Evolutionary conservation across 768 basidiomycete species (phyloP), one percentile per base, ranked within the genome.

Genomic region (Sporobolomyces roseus): DNA sequence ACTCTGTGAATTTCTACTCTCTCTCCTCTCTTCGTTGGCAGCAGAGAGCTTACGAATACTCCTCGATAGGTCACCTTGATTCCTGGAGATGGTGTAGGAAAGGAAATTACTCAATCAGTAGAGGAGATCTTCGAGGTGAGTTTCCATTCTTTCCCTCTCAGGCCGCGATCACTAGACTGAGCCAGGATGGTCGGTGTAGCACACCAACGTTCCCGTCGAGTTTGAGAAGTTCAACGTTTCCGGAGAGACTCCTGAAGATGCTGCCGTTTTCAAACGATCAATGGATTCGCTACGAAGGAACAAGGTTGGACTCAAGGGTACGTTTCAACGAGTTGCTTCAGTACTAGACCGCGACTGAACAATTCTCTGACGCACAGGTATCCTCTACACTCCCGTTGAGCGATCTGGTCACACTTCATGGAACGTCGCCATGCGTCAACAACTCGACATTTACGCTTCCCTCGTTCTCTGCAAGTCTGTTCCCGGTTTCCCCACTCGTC

Each of bases 401-500:
- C 89, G 90, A 80, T 87, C 87, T 25, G 93, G 92, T 4, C 96
- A 99, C 80, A 92, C 94, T 73, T 98, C 96, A 67, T 99, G 96
- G 96, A 99, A 99, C 78, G 96, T 99, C 66, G 96, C 96, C 71
- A 98, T 99, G 93, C 89, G 96, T 74, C 94, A 98, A 79, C 90
- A 94, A 78, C 89, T 99, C 72, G 96, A 99, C 80, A 98, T 99
- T 75, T 99, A 97, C 80, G 96, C 96, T 29, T 97, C 94, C 14
- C 90, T 98, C 75, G 93, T 97, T 61, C 85, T 98, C 61, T 98
- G 94, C 87, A 98, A 98, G 81, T 92, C 94, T 52, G 86, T 98
- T 59, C 91, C 92, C 17, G 96, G 96, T 60, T 87, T 91, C 81
- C 89, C 93, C 49, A 98, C 96, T 43, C 89, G 96, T 71, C 96